Evolutionary conservation across 495 filamentous ascomycete genomes (phyloP).

Genomic region (Penicillium cosmopolitanum): DNA sequence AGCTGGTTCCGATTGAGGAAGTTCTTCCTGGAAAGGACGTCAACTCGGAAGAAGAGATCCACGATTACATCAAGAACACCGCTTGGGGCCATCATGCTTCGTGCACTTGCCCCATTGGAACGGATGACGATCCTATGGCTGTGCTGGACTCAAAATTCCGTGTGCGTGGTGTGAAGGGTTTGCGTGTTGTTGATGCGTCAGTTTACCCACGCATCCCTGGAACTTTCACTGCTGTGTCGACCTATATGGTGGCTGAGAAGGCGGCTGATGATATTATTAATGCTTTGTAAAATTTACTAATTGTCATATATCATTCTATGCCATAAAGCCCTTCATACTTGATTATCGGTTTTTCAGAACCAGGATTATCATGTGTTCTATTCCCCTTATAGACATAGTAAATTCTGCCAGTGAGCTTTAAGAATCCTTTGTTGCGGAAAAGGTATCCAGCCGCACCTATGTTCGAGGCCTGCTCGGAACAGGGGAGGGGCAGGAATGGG

Average conservation of each 20-base stretch:
- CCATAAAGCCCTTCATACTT: too few relatives aligned
- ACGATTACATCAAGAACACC: constrained; percentile 53
- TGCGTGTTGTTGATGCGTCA: constrained; percentile 66
- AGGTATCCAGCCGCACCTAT: too few relatives aligned
- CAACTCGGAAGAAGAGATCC: constrained; percentile 42
- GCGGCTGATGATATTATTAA: constrained; percentile 48
- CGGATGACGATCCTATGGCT: constrained; percentile 58
- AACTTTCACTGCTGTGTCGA: constrained; percentile 59
- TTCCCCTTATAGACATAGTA: too few relatives aligned
- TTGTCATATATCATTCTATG: too few relatives aligned
- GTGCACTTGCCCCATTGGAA: constrained; percentile 62
- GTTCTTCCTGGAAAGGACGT: constrained; percentile 49
- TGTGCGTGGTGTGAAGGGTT: constrained; percentile 54
- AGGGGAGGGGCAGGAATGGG: too few relatives aligned
- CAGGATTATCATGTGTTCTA: too few relatives aligned
- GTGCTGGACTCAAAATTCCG: constrained; percentile 62
- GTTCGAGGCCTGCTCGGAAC: too few relatives aligned
- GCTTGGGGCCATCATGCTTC: constrained; percentile 65
- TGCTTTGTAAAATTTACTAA: background rate
- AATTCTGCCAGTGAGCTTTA: too few relatives aligned
- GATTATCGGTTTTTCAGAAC: too few relatives aligned
- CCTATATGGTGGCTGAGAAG: constrained; percentile 67
- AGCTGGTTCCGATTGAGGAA: constrained; percentile 39
- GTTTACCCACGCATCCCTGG: constrained; percentile 64
- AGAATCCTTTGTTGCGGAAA: too few relatives aligned